Conservation (phyloP, 805 yeast species). For the Schizosaccharomyces octosporus region DNA sequence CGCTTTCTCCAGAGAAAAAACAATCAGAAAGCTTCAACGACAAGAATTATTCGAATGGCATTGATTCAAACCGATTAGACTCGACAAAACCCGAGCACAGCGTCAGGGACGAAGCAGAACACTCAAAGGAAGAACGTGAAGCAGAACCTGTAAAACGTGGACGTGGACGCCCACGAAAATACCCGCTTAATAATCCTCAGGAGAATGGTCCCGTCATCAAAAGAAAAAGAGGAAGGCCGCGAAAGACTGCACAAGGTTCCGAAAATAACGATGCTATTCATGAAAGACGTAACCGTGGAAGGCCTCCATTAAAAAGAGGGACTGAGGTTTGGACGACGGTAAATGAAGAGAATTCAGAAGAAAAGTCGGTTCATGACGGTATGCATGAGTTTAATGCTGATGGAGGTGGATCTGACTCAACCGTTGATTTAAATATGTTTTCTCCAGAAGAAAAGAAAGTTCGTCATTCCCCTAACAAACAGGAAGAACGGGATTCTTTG, state of each 20-base stretch:
- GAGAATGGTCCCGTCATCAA: neutral
- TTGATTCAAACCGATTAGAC: neutral
- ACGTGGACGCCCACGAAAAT: neutral
- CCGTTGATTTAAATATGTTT: no score
- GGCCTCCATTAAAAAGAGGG: neutral
- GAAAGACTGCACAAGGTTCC: neutral
- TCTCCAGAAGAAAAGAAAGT: no score
- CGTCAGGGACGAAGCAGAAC: neutral
- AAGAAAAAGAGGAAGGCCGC: neutral
- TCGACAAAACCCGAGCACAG: neutral
- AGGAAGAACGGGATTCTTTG: no score
- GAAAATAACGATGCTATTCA: neutral
- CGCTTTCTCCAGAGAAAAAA: no score
- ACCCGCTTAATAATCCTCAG: neutral
- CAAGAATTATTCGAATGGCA: no score
- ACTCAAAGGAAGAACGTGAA: neutral
- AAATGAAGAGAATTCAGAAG: neutral
- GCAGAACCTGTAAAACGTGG: neutral
- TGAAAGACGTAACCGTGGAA: neutral
- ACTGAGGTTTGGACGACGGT: neutral
- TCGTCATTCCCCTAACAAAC: no score
- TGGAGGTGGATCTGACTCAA: neutral
- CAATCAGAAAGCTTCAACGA: no score
- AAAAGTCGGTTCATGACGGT: neutral
- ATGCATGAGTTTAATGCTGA: neutral